Evolutionary conservation across 192 early-diverging fungal genomes (phyloP).

Genomic region (Phlyctochytrium planicorne): DNA sequence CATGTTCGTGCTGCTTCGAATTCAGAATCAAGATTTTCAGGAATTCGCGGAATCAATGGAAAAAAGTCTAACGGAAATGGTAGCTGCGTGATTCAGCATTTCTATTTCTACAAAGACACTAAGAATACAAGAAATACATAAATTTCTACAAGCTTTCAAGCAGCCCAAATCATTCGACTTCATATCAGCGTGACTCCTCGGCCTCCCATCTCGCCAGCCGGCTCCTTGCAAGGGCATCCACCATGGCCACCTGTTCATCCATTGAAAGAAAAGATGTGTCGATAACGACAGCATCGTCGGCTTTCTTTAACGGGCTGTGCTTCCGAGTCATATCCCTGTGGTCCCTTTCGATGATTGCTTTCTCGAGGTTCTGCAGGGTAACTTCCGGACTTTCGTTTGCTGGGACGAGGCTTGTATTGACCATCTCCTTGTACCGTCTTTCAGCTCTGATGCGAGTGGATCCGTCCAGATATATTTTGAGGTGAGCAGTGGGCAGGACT

Average conservation of each 20-base stretch:
- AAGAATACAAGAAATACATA: too few species aligned
- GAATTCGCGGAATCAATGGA: too few species aligned
- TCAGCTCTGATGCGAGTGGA: constrained; percentile 63
- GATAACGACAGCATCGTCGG: constrained; percentile 67
- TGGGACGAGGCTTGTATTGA: not conserved
- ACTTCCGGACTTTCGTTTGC: not conserved
- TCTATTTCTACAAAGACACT: too few species aligned
- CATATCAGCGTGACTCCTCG: too few species aligned
- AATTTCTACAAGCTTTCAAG: too few species aligned
- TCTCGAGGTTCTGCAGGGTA: not conserved
- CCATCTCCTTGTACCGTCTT: constrained; percentile 46
- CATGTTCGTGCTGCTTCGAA: too few species aligned
- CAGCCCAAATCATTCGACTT: too few species aligned
- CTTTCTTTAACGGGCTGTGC: constrained; percentile 69
- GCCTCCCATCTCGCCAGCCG: too few species aligned
- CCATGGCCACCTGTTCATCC: constrained; percentile 64
- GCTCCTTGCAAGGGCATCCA: constrained; percentile 48
- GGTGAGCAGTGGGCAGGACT: constrained; percentile 71
- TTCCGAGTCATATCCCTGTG: constrained; percentile 61
- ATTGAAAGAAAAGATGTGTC: constrained; percentile 72
- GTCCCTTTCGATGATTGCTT: constrained; percentile 54
- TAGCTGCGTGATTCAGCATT: too few species aligned
- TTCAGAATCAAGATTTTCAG: too few species aligned
- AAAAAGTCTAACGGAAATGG: too few species aligned
- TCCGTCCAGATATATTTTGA: constrained; percentile 76